Conservation (phyloP, 2,329 filamentous ascomycete species). For the Dactylellina cionopaga region DNA sequence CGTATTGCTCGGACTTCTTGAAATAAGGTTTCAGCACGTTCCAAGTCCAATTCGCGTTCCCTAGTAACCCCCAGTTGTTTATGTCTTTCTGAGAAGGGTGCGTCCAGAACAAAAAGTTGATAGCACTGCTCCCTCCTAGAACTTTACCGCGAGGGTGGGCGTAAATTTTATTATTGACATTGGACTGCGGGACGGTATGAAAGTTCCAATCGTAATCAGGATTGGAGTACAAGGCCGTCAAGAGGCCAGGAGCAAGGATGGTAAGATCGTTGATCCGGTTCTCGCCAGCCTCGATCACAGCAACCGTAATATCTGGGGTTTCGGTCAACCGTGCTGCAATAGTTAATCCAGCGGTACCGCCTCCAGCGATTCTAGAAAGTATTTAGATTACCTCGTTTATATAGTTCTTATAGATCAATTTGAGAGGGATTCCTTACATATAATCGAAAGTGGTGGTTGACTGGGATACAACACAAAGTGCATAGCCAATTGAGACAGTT, state of each 20-base stretch:
- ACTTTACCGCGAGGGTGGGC: constrained; percentile 64
- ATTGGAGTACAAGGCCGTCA: constrained; percentile 34
- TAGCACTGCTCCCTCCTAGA: constrained; percentile 64
- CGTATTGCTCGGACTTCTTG: constrained; percentile 64
- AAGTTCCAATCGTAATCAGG: constrained; percentile 62
- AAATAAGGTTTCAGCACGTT: constrained; percentile 63
- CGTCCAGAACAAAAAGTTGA: constrained; percentile 61
- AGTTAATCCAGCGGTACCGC: constrained; percentile 57
- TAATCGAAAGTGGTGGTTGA: constrained; percentile 33
- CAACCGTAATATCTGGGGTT: constrained; percentile 55
- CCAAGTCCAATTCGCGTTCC: constrained; percentile 42
- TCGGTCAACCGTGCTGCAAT: constrained; percentile 58
- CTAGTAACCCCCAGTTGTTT: constrained; percentile 33
- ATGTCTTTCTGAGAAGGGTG: constrained; percentile 48
- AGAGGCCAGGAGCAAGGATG: constrained; percentile 37
- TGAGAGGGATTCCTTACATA: constrained; percentile 7
- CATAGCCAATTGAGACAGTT: not conserved
- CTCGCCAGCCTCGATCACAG: constrained; percentile 44
- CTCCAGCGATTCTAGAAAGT: constrained; percentile 58
- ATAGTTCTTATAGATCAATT: not conserved
- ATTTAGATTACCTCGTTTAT: not conserved
- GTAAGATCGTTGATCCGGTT: constrained; percentile 18
- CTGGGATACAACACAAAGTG: constrained; percentile 16
- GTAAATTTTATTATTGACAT: constrained; percentile 61
- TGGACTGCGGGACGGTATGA: constrained; percentile 61